phyloP scores from a whole-genome alignment of 352 stramenopile species.

The Phytophthora rubi region DNA sequence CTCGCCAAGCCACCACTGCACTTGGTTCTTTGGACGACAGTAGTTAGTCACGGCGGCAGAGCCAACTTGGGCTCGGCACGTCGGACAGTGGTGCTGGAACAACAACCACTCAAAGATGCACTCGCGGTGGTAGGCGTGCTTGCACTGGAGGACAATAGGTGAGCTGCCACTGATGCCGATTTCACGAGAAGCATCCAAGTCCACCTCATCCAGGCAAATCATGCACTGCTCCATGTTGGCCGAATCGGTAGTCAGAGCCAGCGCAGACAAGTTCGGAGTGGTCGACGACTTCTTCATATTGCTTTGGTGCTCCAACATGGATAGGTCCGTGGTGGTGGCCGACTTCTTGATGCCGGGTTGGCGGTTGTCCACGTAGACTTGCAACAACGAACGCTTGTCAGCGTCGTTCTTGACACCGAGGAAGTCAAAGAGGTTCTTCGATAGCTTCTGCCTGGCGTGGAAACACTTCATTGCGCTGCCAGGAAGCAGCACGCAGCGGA shows the following conservation, averaged over 20 bases:
- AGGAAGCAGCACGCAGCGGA: slow-evolving; percentile 66
- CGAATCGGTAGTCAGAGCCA: slow-evolving; percentile 25
- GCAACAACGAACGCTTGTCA: slow-evolving; percentile 66
- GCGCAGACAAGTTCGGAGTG: slow-evolving; percentile 31
- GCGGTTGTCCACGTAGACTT: slow-evolving; percentile 73
- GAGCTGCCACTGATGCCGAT: slow-evolving; percentile 25
- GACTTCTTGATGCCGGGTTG: slow-evolving; percentile 43
- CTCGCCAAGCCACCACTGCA: slow-evolving; percentile 68
- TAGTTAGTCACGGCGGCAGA: slow-evolving; percentile 51
- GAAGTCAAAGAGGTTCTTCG: slow-evolving; percentile 62
- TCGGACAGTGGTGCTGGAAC: slow-evolving; percentile 59
- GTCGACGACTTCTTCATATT: slow-evolving; percentile 41
- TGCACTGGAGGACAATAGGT: slow-evolving; percentile 52
- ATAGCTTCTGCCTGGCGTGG: slow-evolving; percentile 51
- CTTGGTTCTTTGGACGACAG: slow-evolving; percentile 54
- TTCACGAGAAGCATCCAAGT: slow-evolving; percentile 25
- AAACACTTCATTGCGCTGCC: slow-evolving; percentile 80
- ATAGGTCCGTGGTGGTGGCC: slow-evolving; percentile 28
- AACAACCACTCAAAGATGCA: slow-evolving; percentile 70
- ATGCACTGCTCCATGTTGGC: slow-evolving; percentile 43
- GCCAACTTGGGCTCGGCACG: slow-evolving; percentile 52
- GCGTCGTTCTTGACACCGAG: slow-evolving; percentile 58
- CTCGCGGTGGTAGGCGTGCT: slow-evolving; percentile 61
- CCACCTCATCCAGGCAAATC: slow-evolving; percentile 59
- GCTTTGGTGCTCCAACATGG: slow-evolving; percentile 37